phyloP scores from a whole-genome alignment of 352 stramenopile species.

The Sclerospora graminicola region DNA sequence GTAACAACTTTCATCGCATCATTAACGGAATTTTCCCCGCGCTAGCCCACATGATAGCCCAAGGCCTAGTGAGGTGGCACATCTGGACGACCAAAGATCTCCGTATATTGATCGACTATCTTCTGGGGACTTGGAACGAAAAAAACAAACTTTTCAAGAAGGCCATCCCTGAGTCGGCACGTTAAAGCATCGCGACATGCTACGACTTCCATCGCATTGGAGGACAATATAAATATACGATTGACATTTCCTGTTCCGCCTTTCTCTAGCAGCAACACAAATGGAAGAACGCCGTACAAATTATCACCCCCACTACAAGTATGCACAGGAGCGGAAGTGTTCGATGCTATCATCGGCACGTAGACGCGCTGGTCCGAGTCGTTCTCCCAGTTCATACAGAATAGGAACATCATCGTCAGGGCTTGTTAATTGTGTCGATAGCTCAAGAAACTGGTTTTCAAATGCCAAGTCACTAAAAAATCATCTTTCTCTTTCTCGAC shows the following conservation, averaged over 20 bases:
- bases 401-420: constrained; percentile 19
- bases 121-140: constrained; percentile 38
- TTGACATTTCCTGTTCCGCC: constrained; percentile 34
- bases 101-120: constrained; percentile 65
- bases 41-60: constrained; percentile 67
- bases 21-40: constrained; percentile 14
- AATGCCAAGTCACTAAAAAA: constrained; percentile 66
- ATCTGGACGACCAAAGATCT: constrained; percentile 54
- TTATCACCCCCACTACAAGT: constrained; percentile 47
- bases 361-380: constrained; percentile 31
- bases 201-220: constrained; percentile 83
- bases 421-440: constrained; percentile 52
- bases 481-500: constrained; percentile 14
- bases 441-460: constrained; percentile 81
- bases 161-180: constrained; percentile 63
- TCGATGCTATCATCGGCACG: constrained; percentile 18
- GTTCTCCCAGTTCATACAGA: constrained; percentile 73
- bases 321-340: constrained; percentile 13
- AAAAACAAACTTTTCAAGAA: constrained; percentile 80
- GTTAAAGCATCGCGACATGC: constrained; percentile 51
- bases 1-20: constrained; percentile 16
- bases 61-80: constrained; percentile 82
- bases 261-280: constrained; percentile 59
- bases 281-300: constrained; percentile 67
- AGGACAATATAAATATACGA: constrained; percentile 72